Evolutionary conservation across 306 rosid species (phyloP).

Genomic region (Senna siamea): DNA sequence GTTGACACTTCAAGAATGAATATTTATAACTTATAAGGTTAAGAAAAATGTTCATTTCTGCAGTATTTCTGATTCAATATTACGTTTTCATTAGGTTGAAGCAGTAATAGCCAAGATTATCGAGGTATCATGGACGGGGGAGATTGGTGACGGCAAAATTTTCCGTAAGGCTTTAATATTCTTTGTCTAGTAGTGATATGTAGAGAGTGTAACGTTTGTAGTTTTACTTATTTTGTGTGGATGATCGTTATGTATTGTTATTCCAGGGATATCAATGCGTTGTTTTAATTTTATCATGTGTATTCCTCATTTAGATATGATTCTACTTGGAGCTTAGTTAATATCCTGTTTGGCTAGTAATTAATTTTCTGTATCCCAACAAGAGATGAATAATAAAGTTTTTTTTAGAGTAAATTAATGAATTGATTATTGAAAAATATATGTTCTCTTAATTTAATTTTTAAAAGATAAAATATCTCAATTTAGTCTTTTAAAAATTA

Average conservation of each 20-base stretch:
- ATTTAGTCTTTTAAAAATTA: too few relatives aligned
- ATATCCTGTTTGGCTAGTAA: too few relatives aligned
- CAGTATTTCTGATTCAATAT: conserved; percentile 25
- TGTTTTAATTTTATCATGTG: background rate
- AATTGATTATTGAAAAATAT: too few relatives aligned
- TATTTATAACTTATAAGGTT: conserved; percentile 4
- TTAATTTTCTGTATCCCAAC: conserved; percentile 14
- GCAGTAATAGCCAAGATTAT: conserved; percentile 69
- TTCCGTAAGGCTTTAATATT: conserved; percentile 60
- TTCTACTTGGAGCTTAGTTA: too few relatives aligned
- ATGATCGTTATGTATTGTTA: conserved; percentile 2
- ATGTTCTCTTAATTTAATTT: too few relatives aligned
- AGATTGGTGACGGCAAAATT: conserved; percentile 94
- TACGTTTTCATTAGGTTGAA: conserved; percentile 62
- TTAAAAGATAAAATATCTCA: too few relatives aligned
- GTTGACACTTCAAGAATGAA: background rate
- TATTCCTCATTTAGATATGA: too few relatives aligned
- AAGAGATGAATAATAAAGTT: conserved; percentile 21
- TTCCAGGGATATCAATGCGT: conserved; percentile 11
- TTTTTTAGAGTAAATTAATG: background rate
- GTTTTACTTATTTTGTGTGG: conserved; percentile 21
- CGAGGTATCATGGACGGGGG: conserved; percentile 81
- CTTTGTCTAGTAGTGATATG: conserved; percentile 19
- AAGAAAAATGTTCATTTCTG: conserved; percentile 18
- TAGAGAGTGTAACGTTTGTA: conserved; percentile 16